Percentiles rank a stretch among this genome's conserved stretches.
phyloP scores from a whole-genome alignment of 2,329 filamentous ascomycete species.

The Penicillium vulpinum region DNA sequence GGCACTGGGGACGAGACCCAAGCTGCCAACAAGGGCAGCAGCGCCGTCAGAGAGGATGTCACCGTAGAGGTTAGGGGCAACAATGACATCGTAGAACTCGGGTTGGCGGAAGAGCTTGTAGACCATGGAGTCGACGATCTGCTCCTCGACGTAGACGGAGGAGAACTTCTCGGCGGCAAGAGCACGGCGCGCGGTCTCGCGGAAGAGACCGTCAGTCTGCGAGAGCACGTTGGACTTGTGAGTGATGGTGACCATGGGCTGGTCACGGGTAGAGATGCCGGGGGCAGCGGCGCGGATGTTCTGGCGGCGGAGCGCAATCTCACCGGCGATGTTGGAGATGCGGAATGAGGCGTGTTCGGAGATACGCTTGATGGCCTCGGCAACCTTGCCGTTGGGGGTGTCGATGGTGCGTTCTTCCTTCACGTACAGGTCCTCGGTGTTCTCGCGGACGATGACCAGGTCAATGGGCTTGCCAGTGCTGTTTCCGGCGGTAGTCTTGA shows the following conservation, averaged over 20 bases:
- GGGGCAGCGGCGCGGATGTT: constrained; percentile 65
- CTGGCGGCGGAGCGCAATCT: constrained; percentile 86
- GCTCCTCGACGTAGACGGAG: constrained; percentile 76
- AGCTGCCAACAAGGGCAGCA: constrained; percentile 84
- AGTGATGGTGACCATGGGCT: constrained; percentile 86
- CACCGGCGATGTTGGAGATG: constrained; percentile 90
- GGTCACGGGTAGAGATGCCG: constrained; percentile 55
- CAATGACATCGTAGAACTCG: constrained; percentile 92
- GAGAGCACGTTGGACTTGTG: constrained; percentile 98
- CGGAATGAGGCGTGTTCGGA: constrained; percentile 78
- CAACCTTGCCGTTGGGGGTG: constrained; percentile 72
- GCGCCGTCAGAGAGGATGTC: constrained; percentile 96
- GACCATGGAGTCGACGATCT: constrained; percentile 99
- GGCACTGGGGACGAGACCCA: constrained; percentile 89
- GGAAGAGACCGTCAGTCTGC: constrained; percentile 95
- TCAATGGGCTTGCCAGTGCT: constrained; percentile 67
- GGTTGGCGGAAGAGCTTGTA: constrained; percentile 99
- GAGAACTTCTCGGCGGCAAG: constrained; percentile 67
- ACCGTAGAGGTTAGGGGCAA: constrained; percentile 95
- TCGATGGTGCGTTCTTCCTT: constrained; percentile 90
- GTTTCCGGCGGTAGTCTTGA: constrained; percentile 70
- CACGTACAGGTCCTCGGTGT: constrained; percentile 97
- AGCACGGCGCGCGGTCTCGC: constrained; percentile 71
- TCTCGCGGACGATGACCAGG: constrained; percentile 97
- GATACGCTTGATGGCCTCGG: constrained; percentile 97